Evolutionary conservation across 108 stramenopile genomes (phyloP).

Genomic region (Cyclostephanos invisitatus): DNA sequence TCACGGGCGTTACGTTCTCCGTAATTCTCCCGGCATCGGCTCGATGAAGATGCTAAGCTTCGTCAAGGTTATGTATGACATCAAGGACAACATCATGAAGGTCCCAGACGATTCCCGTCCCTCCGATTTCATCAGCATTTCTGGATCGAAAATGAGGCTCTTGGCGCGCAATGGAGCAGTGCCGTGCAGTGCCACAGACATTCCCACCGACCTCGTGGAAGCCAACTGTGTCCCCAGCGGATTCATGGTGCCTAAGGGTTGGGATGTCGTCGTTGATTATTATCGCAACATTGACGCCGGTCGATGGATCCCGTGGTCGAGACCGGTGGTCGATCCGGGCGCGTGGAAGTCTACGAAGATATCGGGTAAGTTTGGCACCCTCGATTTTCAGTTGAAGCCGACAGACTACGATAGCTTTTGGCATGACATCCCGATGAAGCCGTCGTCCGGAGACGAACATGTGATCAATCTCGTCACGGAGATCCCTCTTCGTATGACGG

Average conservation of each 20-base stretch:
- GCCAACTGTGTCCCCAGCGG: slow-evolving; percentile 97
- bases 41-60: slow-evolving; percentile 96
- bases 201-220: slow-evolving; percentile 93
- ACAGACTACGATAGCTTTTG: slow-evolving; percentile 74
- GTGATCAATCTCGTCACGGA: slow-evolving; percentile 89
- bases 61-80: slow-evolving; percentile 98
- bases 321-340: slow-evolving; percentile 70
- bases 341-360: slow-evolving; percentile 41
- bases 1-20: slow-evolving; percentile 96
- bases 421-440: slow-evolving; percentile 91
- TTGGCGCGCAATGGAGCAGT: slow-evolving; percentile 93
- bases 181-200: slow-evolving; percentile 88
- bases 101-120: slow-evolving; percentile 82
- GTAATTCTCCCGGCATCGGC: slow-evolving; percentile 92
- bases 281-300: slow-evolving; percentile 92
- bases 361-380: slow-evolving; percentile 80
- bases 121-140: slow-evolving; percentile 96
- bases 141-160: slow-evolving; percentile 95
- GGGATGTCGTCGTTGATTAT: slow-evolving; percentile 97
- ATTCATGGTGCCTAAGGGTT: slow-evolving; percentile 99
- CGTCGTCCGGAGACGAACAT: slow-evolving; percentile 49
- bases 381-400: slow-evolving; percentile 62
- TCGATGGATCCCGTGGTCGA: slow-evolving; percentile 93
- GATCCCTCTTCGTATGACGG: slow-evolving; percentile 94
- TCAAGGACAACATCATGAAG: slow-evolving; percentile 95